Evolutionary conservation across 768 basidiomycete species (phyloP).

Genomic region (Termitomyces heimii): DNA sequence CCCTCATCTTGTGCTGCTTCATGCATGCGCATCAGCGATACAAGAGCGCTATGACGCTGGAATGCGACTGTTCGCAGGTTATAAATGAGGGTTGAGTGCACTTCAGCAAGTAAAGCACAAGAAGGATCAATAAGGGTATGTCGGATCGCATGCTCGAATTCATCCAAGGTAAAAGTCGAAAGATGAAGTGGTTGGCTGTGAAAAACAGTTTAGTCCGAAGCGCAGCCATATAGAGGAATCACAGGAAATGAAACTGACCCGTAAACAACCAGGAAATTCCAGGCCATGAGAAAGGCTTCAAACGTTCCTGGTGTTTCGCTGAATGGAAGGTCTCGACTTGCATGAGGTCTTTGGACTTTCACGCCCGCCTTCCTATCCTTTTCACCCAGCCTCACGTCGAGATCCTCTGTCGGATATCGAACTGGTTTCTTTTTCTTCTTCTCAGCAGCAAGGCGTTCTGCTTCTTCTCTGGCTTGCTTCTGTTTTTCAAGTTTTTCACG

Average conservation of each 20-base stretch:
- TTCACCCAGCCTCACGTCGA: conserved; percentile 74
- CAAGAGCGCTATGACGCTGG: conserved; percentile 66
- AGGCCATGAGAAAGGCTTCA: conserved; percentile 83
- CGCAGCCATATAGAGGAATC: background rate
- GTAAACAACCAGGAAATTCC: conserved; percentile 93
- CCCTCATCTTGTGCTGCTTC: conserved; percentile 35
- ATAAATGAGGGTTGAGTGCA: conserved; percentile 87
- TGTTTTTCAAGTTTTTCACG: conserved; percentile 66
- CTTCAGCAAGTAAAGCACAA: conserved; percentile 77
- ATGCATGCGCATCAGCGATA: conserved; percentile 52
- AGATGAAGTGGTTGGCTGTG: conserved; percentile 85
- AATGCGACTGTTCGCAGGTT: conserved; percentile 80
- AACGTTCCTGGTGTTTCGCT: conserved; percentile 59
- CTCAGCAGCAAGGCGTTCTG: conserved; percentile 64
- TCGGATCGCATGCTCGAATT: conserved; percentile 82
- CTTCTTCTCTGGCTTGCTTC: conserved; percentile 61
- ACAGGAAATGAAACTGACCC: conserved; percentile 53
- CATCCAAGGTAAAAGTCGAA: conserved; percentile 88
- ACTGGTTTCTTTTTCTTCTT: conserved; percentile 87
- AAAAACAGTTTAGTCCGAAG: conserved; percentile 1
- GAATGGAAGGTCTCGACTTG: conserved; percentile 66
- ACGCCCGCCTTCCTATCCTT: conserved; percentile 80
- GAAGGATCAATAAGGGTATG: conserved; percentile 66
- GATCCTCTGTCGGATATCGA: conserved; percentile 90
- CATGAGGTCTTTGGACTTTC: conserved; percentile 59